Evolutionary conservation across 352 stramenopile genomes (phyloP).

Genomic region (Phytophthora pisi): DNA sequence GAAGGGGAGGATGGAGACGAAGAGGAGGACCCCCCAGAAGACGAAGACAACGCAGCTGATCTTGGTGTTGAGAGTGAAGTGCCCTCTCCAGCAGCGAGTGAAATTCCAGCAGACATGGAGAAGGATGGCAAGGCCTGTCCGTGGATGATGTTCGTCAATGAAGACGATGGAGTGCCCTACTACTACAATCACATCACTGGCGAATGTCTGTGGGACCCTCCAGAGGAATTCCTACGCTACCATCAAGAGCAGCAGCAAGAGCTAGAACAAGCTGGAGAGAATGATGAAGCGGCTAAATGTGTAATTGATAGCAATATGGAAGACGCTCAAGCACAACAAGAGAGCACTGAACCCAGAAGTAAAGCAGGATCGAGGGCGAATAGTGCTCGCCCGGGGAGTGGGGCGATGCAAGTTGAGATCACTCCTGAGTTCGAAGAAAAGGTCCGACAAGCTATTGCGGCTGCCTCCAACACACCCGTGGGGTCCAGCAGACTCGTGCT

Average conservation of each 20-base stretch:
- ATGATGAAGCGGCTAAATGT: not conserved
- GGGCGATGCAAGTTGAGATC: slow-evolving; percentile 15
- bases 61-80: not conserved
- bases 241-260: slow-evolving; percentile 35
- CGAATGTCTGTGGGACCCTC: slow-evolving; percentile 72
- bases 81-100: not conserved
- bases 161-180: slow-evolving; percentile 65
- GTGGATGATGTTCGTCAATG: slow-evolving; percentile 80
- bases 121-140: slow-evolving; percentile 19
- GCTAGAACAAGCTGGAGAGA: slow-evolving; percentile 1
- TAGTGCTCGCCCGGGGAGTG: not conserved
- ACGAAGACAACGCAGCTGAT: slow-evolving; percentile 10
- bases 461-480: slow-evolving; percentile 48
- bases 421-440: slow-evolving; percentile 65
- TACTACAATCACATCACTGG: slow-evolving; percentile 71
- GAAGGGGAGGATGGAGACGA: slow-evolving; percentile 29
- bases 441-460: slow-evolving; percentile 52
- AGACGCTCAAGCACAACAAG: not conserved
- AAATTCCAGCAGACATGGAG: not conserved
- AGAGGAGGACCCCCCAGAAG: slow-evolving; percentile 19
- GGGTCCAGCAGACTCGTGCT: slow-evolving; percentile 50
- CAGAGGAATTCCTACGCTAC: slow-evolving; percentile 54
- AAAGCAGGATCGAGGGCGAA: not conserved
- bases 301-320: not conserved
- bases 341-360: not conserved